Evolutionary conservation across 2,329 filamentous ascomycete genomes (phyloP), one percentile per base, ranked within the genome.

Genomic region (Aspergillus jensenii): DNA sequence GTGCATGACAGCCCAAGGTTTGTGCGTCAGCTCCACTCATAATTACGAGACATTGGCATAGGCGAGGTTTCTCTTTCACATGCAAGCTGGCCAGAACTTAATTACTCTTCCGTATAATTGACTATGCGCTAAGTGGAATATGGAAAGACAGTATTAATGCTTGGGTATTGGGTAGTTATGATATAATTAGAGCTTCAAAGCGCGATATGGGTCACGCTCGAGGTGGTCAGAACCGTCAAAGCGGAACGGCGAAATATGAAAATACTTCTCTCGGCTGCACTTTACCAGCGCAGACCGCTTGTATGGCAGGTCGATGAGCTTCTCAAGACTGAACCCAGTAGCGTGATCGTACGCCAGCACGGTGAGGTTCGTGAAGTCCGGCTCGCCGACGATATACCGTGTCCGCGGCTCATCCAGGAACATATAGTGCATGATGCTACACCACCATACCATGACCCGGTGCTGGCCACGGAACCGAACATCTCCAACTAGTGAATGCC

Each of bases 271-370:
- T 11, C 87, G 76, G 44, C 82, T 82, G 65, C 86, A 87, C 60
- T 81, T 79, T 69, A 89, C 82, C 59, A 89, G 81, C 3, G 85
- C 87, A 58, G 86, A 87, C 39, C 88, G 81, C 78, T 91, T 90
- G 65, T 90, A 84, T 4, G 87, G 86, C 61, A 90, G 73, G 64
- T 90, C 88, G 60, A 90, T 84, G 59, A 89, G 84, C 74, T 89
- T 89, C 65, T 89, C 86, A 27, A 91, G 78, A 8, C 85, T 84
- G 67, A 91, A 89, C 2, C 89, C 89, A 65, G 90, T 87, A 52
- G 87, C 84, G 52, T 90, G 82, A 65, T 92, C 89, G 72, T 91
- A 91, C 60, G 86, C 84, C 59, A 91, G 77, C 17, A 91, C 86
- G 0, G 84, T 88, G 35, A 80, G 82, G 67, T 89, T 89, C 6